Evolutionary conservation across 768 basidiomycete species (phyloP).

Genomic region (Amanita jacksonii): DNA sequence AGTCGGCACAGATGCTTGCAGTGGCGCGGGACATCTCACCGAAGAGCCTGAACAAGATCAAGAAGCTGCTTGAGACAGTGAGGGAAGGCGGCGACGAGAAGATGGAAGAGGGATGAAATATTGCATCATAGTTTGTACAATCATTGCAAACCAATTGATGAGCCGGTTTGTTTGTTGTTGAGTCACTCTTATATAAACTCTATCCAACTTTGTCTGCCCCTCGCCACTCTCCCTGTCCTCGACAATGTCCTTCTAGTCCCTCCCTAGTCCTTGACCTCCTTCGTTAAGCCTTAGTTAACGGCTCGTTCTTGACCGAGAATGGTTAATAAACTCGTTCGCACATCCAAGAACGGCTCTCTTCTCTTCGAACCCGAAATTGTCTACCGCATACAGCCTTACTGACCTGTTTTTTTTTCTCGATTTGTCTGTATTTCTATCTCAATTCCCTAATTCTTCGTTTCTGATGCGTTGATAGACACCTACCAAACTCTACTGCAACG

Average conservation of each 20-base stretch:
- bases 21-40: conserved; percentile 91
- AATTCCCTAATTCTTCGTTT: neutral
- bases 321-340: conserved; percentile 78
- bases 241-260: conserved; percentile 34
- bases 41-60: conserved; percentile 77
- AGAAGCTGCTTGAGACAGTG: conserved; percentile 63
- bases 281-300: conserved; percentile 22
- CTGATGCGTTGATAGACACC: no score
- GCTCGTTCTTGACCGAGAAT: conserved; percentile 38
- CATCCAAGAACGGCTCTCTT: conserved; percentile 78
- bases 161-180: conserved; percentile 15
- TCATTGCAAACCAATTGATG: conserved; percentile 4
- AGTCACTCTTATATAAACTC: conserved; percentile 18
- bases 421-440: conserved; percentile 15
- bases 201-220: conserved; percentile 16
- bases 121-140: conserved; percentile 5
- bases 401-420: conserved; percentile 13
- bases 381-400: conserved; percentile 69
- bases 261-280: conserved; percentile 14
- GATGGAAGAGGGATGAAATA: conserved; percentile 67
- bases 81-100: conserved; percentile 54
- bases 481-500: no score
- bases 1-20: conserved; percentile 80
- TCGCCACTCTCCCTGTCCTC: neutral
- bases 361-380: conserved; percentile 84